A percentile compares a stretch with the other conserved stretches of the same genome.
These are phyloP conservation scores for Fusarium algeriense DNA, from an alignment of 2,329 filamentous ascomycete species.

Conservation along the genomic window DNA sequence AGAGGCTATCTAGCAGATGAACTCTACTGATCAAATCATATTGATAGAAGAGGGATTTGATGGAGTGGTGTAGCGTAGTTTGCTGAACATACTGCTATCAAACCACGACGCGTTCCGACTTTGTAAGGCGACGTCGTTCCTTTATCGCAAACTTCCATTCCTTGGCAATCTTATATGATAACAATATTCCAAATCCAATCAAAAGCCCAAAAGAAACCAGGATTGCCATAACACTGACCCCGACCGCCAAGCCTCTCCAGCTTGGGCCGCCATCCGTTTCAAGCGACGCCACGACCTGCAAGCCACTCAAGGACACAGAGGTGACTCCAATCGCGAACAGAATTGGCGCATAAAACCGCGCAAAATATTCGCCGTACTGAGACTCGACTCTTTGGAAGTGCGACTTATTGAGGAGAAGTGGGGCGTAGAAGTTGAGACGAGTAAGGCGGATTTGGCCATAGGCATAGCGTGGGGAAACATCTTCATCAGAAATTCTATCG, in stretches of 20 bases:
- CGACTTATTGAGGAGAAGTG: background rate
- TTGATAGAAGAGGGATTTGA: no score
- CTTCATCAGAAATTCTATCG: background rate
- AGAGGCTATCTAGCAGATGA: no score
- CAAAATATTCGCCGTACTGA: slow-evolving; percentile 2
- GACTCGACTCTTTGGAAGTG: background rate
- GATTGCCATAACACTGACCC: background rate
- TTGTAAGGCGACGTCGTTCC: background rate
- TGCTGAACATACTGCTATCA: background rate
- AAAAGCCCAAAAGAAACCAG: slow-evolving; percentile 4
- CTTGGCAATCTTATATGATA: background rate
- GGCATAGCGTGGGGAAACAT: background rate
- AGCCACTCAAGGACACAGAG: background rate
- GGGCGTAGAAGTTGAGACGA: background rate
- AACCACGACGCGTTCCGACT: background rate
- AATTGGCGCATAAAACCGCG: background rate
- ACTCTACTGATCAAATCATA: no score
- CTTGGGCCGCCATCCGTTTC: background rate
- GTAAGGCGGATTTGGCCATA: slow-evolving; percentile 2
- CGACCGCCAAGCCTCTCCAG: background rate
- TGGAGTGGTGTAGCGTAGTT: no score
- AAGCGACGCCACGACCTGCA: slow-evolving; percentile 1
- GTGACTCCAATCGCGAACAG: background rate
- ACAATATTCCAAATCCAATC: background rate
- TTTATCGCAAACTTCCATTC: background rate